A percentile compares a stretch with the other conserved stretches of the same genome.
Conservation (phyloP, 169 alveolate genomes). For the Theileria sp. region DNA sequence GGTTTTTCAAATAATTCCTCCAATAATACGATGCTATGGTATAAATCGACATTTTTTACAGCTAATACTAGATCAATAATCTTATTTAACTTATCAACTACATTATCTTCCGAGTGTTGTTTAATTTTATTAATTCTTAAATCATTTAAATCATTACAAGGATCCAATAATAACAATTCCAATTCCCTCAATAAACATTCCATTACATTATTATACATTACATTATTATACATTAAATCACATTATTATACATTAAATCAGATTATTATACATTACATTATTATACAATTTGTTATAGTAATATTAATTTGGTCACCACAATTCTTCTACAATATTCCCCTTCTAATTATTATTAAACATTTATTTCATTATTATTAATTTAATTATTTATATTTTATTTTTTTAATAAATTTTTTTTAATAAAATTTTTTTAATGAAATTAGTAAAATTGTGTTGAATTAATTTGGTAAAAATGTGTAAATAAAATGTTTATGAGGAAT, state of each 20-base stretch:
- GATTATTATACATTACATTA: too few relatives aligned
- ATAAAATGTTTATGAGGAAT: constrained; percentile 13
- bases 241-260: too few relatives aligned
- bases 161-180: constrained; percentile 42
- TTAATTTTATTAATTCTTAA: constrained; percentile 64
- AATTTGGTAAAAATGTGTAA: background rate
- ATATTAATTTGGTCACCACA: background rate
- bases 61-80: constrained; percentile 5
- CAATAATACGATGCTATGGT: constrained; percentile 30
- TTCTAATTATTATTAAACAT: background rate
- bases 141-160: constrained; percentile 32
- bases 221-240: background rate
- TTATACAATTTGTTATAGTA: background rate
- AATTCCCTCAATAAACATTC: background rate
- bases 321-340: background rate
- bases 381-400: too few relatives aligned
- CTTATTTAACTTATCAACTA: background rate
- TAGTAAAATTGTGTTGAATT: too few relatives aligned
- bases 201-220: background rate
- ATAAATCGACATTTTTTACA: constrained; percentile 44
- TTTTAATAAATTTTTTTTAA: too few relatives aligned
- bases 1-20: constrained; percentile 27
- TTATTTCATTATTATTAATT: too few relatives aligned
- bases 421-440: too few relatives aligned
- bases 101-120: constrained; percentile 22